Conservation (phyloP, 2,329 filamentous ascomycete genomes). For the Pezicula radicicola region DNA sequence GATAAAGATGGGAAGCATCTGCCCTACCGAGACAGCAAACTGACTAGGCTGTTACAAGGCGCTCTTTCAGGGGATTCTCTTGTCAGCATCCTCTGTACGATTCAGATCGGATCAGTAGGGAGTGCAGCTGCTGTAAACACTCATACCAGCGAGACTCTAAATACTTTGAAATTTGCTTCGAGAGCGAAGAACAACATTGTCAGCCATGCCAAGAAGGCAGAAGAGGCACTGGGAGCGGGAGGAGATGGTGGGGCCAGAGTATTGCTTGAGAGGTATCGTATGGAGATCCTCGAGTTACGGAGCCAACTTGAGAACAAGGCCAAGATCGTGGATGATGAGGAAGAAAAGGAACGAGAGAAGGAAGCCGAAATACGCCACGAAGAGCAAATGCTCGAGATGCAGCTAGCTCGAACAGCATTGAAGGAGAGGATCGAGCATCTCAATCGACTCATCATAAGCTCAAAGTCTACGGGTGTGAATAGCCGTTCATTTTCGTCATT, state of each 20-base stretch:
- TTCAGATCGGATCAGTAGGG: conserved; percentile 79
- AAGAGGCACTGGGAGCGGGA: conserved; percentile 77
- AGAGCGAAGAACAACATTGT: conserved; percentile 97
- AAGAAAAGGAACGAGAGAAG: conserved; percentile 70
- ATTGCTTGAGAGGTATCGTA: conserved; percentile 85
- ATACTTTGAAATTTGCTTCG: conserved; percentile 94
- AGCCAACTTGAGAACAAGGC: conserved; percentile 80
- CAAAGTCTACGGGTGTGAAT: conserved; percentile 94
- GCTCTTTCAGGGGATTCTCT: conserved; percentile 91
- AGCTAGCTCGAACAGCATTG: conserved; percentile 88
- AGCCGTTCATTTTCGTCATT: conserved; percentile 69
- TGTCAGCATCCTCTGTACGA: conserved; percentile 96
- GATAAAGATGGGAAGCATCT: conserved; percentile 91
- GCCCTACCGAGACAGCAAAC: conserved; percentile 95
- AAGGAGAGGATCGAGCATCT: conserved; percentile 98
- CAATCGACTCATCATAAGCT: conserved; percentile 91
- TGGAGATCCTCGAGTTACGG: conserved; percentile 84
- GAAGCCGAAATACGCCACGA: conserved; percentile 86
- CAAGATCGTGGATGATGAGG: conserved; percentile 63
- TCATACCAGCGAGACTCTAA: conserved; percentile 85
- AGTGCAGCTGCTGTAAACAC: conserved; percentile 68
- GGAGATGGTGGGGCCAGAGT: conserved; percentile 86
- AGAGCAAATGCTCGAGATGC: conserved; percentile 98
- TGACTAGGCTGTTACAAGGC: conserved; percentile 87
- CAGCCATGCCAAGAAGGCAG: conserved; percentile 91